Conservation (phyloP, 257 asterid species). For the Solanum etuberosum region DNA sequence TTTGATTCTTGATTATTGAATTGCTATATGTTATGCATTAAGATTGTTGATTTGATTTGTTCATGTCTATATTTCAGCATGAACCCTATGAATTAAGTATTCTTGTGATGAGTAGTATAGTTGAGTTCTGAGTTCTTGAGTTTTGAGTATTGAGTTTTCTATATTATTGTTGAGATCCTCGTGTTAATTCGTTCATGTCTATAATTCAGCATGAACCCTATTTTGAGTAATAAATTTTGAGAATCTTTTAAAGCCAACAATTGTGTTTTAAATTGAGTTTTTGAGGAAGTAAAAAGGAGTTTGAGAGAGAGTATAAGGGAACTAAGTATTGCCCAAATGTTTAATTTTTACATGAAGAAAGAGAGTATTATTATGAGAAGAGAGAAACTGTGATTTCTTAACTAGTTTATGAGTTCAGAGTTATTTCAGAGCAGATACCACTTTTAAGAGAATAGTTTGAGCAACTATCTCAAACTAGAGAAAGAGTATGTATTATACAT, state of each 20-base stretch:
- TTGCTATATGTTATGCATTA: no score
- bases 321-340: background rate
- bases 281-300: background rate
- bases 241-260: no score
- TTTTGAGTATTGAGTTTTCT: background rate
- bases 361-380: background rate
- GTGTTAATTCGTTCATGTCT: background rate
- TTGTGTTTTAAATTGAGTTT: no score
- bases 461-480: no score
- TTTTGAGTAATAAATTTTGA: background rate
- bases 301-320: background rate
- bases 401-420: background rate
- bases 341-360: background rate
- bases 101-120: no score
- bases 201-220: background rate
- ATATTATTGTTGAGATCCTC: background rate
- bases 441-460: background rate
- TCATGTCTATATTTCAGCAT: no score
- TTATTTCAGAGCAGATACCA: background rate
- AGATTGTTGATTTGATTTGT: no score
- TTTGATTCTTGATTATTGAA: no score
- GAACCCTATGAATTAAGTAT: no score
- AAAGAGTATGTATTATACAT: background rate
- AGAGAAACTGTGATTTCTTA: background rate
- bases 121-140: no score